These are phyloP conservation scores for Tilletia indica DNA, from an alignment of 1,284 basidiomycete genomes.

Conservation along the genomic window DNA sequence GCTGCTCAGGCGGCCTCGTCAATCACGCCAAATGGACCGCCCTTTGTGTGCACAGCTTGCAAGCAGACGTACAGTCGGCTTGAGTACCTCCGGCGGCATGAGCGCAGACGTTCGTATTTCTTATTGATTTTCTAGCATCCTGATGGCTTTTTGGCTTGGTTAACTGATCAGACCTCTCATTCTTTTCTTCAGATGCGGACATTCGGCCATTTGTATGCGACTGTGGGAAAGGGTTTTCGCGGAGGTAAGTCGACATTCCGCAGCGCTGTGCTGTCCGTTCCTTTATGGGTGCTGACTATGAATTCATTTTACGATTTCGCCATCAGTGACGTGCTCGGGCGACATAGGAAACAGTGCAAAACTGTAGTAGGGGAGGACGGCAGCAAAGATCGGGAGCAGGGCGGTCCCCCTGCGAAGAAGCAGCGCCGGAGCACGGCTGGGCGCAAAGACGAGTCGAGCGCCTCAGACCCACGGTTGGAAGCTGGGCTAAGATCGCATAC, in stretches of 20 bases:
- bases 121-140: background rate
- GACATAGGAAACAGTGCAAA: conserved; percentile 52
- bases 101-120: conserved; percentile 43
- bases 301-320: too few species aligned
- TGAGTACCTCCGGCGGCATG: conserved; percentile 53
- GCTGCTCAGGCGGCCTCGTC: background rate
- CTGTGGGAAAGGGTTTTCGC: conserved; percentile 53
- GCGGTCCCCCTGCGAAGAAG: conserved; percentile 30
- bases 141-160: background rate
- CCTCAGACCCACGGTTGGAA: too few species aligned
- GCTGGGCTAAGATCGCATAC: too few species aligned
- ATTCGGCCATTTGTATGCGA: conserved; percentile 54
- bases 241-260: conserved; percentile 31
- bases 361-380: conserved; percentile 41
- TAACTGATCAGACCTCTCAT: background rate
- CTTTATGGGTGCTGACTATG: too few species aligned
- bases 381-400: conserved; percentile 26
- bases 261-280: too few species aligned
- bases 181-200: conserved; percentile 40
- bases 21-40: conserved; percentile 39
- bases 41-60: conserved; percentile 53
- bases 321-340: conserved; percentile 48
- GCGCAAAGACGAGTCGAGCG: too few species aligned
- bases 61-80: conserved; percentile 53
- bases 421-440: background rate